Conservation (phyloP, 2,329 filamentous ascomycete genomes). For the Diplodia scrobiculata region DNA sequence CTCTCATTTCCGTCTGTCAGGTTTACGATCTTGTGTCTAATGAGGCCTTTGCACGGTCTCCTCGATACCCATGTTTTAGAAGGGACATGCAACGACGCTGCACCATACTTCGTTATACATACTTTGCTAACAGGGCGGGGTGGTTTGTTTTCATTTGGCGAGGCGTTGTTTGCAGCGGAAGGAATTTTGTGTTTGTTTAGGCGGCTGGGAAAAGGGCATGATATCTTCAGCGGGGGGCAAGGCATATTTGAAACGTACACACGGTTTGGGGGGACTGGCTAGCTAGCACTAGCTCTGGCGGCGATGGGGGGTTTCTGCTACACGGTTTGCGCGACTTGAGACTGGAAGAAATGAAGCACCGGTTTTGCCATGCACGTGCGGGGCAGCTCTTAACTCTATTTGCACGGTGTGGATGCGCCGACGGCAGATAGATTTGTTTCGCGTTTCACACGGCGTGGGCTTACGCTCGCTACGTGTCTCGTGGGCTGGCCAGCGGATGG, state of each 20-base stretch:
- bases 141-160: conserved; percentile 16
- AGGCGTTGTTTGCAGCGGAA: conserved; percentile 24
- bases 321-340: conserved; percentile 4
- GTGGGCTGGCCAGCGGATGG: conserved; percentile 17
- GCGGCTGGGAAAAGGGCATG: conserved; percentile 11
- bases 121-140: conserved; percentile 22
- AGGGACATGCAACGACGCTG: conserved; percentile 26
- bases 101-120: conserved; percentile 26
- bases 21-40: conserved; percentile 23
- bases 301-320: neutral
- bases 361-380: conserved; percentile 11
- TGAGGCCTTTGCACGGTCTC: conserved; percentile 26
- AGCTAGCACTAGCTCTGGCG: neutral
- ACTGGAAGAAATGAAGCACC: conserved; percentile 19
- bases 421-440: conserved; percentile 23
- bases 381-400: conserved; percentile 15
- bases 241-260: conserved; percentile 1
- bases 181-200: neutral
- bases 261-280: conserved; percentile 6
- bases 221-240: neutral
- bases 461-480: conserved; percentile 19
- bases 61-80: conserved; percentile 30
- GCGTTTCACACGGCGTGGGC: conserved; percentile 19
- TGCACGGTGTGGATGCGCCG: neutral
- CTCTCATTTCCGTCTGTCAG: conserved; percentile 18